A percentile compares a stretch with the other conserved stretches of the same genome.
These are phyloP conservation scores for Cytospora piceicola DNA, from an alignment of 2,329 filamentous ascomycete species.

Conservation along the genomic window DNA sequence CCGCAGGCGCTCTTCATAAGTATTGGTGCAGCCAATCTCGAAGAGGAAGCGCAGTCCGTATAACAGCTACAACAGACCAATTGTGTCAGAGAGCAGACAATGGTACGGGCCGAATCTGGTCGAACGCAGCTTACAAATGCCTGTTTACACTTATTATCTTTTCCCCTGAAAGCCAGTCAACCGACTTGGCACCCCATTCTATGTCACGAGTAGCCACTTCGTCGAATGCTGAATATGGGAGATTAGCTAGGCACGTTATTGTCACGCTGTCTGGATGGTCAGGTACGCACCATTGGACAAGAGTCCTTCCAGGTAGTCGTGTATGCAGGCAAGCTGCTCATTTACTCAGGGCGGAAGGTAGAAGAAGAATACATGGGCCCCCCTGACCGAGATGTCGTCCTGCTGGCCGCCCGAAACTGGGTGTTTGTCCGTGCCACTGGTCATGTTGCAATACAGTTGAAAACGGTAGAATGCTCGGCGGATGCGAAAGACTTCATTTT, in stretches of 20 bases:
- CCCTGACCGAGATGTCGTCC: no score
- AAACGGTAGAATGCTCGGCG: constrained; percentile 7
- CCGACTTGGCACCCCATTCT: constrained; percentile 1
- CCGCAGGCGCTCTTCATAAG: not conserved
- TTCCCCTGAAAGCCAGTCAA: constrained; percentile 4
- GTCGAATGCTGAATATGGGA: not conserved
- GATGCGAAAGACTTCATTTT: not conserved
- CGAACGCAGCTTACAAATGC: not conserved
- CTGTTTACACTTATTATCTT: constrained; percentile 4
- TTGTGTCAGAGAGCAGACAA: not conserved
- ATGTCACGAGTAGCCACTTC: constrained; percentile 12
- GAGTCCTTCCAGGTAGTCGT: constrained; percentile 7
- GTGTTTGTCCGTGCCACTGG: not conserved
- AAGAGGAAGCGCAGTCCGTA: constrained; percentile 10
- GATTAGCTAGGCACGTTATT: not conserved
- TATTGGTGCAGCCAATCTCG: not conserved
- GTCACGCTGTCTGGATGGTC: not conserved
- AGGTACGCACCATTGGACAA: not conserved
- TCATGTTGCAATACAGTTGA: constrained; percentile 9
- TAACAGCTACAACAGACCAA: not conserved
- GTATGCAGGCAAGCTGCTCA: constrained; percentile 17
- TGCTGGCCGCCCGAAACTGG: no score
- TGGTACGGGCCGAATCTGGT: not conserved
- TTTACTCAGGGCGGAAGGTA: not conserved
- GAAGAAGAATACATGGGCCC: no score